A percentile compares a stretch with the other conserved stretches of the same genome.
Conservation (phyloP, 306 rosid species). For the Dicorynia guianensis region DNA sequence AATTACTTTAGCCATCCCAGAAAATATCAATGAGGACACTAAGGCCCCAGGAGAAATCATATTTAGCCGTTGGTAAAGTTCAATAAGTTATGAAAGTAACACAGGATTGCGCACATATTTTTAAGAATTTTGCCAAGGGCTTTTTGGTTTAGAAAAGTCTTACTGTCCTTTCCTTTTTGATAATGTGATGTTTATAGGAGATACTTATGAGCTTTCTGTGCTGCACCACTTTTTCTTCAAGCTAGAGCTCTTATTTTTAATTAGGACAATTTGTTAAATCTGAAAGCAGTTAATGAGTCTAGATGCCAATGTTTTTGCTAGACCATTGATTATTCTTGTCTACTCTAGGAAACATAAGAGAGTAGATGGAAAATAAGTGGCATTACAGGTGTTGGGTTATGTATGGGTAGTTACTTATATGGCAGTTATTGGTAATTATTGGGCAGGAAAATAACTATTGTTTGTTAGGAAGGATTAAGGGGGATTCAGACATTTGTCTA, state of each 20-base stretch:
- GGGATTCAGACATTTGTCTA: too few species aligned
- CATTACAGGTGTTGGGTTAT: too few species aligned
- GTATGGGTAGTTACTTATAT: too few species aligned
- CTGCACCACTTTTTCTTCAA: not conserved
- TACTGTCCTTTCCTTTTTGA: not conserved
- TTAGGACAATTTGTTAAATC: not conserved
- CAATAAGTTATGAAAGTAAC: not conserved
- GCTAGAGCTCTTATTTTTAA: not conserved
- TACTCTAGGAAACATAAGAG: too few species aligned
- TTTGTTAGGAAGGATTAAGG: too few species aligned
- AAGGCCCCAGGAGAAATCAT: not conserved
- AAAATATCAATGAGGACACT: not conserved
- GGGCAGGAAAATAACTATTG: too few species aligned
- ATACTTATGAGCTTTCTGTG: not conserved
- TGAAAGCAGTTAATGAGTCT: slow-evolving; percentile 16
- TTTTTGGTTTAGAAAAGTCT: not conserved
- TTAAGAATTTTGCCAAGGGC: not conserved
- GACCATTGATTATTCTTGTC: too few species aligned
- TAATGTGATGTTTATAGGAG: not conserved
- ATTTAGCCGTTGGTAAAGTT: not conserved
- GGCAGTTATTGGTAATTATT: too few species aligned
- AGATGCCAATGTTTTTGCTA: not conserved
- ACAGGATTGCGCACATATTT: not conserved
- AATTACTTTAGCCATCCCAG: not conserved
- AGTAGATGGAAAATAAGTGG: too few species aligned